Base-by-base conservation (phyloP, 2,329 filamentous ascomycete species). In the Penicillium psychrosexuale region DNA sequence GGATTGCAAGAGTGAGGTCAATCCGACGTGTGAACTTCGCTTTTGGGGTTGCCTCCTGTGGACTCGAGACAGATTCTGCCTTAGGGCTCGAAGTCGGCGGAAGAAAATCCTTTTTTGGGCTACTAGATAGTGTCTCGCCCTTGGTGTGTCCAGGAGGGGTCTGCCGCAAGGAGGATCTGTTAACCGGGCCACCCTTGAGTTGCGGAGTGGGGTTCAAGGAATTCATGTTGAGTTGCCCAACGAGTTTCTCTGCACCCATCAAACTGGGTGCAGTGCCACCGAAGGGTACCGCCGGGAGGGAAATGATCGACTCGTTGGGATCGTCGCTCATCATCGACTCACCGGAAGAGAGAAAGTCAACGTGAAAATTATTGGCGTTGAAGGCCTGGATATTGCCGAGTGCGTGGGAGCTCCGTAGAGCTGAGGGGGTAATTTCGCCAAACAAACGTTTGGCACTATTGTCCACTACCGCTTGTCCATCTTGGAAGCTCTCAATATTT, bases 351-450 rank as follows among this genome's bases (percentile, higher is more conserved):
- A 68, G 61, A 61, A 72, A 75, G 59, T 74, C 69, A 45, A 72
- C 64, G 55, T 71, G 72, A 53, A 71, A 67, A 47, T 70, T 63
- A 53, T 72, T 67, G 38, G 65, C 63, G 48, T 69, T 66, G 51
- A 68, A 69, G 3, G 61, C 66, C 48, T 65, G 59, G 9, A 64
- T 31, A 36, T 69, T 62, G 27, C 69, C 76, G 22, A 84, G 68
- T 19, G 77, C 69, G 12, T 77, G 78, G 15, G 83, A 83, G 64
- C 78, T 83, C 47, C 76, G 72, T 13, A 86, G 64, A 11, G 79
- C 79, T 19, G 82, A 83, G 28, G 77, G 71, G 11, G 79, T 80
- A 58, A 87, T 82, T 66, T 87, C 84, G 12, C 84, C 84, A 64
- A 86, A 87, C 6, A 87, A 72, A 47, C 80, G 81, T 56, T 72